Evolutionary conservation across 2,329 filamentous ascomycete genomes (phyloP).

Genomic region (Fusarium armeniacum): DNA sequence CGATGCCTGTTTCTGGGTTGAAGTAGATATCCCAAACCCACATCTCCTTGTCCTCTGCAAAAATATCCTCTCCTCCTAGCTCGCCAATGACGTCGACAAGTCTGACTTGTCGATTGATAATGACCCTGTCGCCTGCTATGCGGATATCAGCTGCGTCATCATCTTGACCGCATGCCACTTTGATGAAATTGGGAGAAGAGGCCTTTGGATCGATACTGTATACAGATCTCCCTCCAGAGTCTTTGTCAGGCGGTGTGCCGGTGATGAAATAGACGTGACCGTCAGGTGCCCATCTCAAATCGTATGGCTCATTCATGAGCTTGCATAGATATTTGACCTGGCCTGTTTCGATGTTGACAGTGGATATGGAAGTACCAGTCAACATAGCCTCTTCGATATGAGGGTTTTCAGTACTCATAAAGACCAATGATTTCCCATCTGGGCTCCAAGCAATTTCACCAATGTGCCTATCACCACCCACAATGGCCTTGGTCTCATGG

Average conservation of each 20-base stretch:
- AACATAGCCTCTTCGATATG: constrained; percentile 33
- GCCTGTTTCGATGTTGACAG: constrained; percentile 23
- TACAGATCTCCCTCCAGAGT: constrained; percentile 22
- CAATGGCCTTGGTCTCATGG: constrained; percentile 30
- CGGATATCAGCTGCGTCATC: constrained; percentile 33
- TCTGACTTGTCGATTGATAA: constrained; percentile 22
- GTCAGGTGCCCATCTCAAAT: constrained; percentile 35
- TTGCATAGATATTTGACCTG: constrained; percentile 19
- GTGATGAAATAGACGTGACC: constrained; percentile 38
- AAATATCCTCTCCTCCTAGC: constrained; percentile 20
- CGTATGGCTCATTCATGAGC: constrained; percentile 9
- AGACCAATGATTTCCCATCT: constrained; percentile 31
- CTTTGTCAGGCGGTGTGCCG: constrained; percentile 14
- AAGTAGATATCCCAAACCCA: constrained; percentile 35
- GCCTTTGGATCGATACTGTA: constrained; percentile 23
- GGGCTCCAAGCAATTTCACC: constrained; percentile 37
- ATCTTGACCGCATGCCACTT: constrained; percentile 27
- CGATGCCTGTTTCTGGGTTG: neutral
- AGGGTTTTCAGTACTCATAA: constrained; percentile 19
- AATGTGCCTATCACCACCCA: constrained; percentile 26
- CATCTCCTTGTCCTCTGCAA: constrained; percentile 18
- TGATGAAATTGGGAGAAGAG: neutral
- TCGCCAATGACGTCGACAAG: constrained; percentile 23
- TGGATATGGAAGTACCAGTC: constrained; percentile 27
- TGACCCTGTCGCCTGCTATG: constrained; percentile 15